A percentile compares a stretch with the other conserved stretches of the same genome.
Conservation (phyloP, 345 rosid genomes). For the Carallia pectinifolia region DNA sequence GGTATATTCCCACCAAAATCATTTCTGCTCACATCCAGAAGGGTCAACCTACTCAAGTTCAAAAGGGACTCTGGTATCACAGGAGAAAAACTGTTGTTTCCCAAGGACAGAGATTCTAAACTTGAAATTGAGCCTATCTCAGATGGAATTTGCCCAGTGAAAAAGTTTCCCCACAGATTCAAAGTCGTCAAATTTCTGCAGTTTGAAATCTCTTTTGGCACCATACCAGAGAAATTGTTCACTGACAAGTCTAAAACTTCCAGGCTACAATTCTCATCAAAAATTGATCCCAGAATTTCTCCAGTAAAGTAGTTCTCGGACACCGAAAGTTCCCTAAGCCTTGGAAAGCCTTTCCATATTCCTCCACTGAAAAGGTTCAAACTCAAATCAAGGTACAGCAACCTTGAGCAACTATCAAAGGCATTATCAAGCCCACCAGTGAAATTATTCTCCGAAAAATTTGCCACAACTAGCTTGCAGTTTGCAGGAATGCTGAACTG, state of each 20-base stretch:
- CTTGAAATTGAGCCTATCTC: constrained; percentile 57
- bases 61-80: constrained; percentile 63
- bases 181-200: constrained; percentile 48
- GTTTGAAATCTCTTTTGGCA: constrained; percentile 51
- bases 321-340: constrained; percentile 53
- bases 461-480: constrained; percentile 50
- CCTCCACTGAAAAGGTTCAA: constrained; percentile 52
- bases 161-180: constrained; percentile 62
- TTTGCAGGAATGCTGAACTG: constrained; percentile 41
- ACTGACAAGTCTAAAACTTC: constrained; percentile 53
- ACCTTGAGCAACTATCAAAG: constrained; percentile 56
- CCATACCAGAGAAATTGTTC: constrained; percentile 46
- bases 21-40: constrained; percentile 72
- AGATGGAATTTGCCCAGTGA: constrained; percentile 50
- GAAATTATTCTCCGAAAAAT: constrained; percentile 58
- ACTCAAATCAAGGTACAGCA: constrained; percentile 72
- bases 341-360: constrained; percentile 53
- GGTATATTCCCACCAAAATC: constrained; percentile 61
- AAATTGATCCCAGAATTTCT: constrained; percentile 35
- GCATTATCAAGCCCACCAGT: constrained; percentile 48
- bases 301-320: constrained; percentile 53
- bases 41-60: constrained; percentile 49
- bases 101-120: constrained; percentile 65
- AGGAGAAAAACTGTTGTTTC: constrained; percentile 57
- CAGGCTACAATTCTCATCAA: constrained; percentile 52